Base-by-base conservation (phyloP, 2,329 filamentous ascomycete genomes). In the Raffaelea arxii region DNA sequence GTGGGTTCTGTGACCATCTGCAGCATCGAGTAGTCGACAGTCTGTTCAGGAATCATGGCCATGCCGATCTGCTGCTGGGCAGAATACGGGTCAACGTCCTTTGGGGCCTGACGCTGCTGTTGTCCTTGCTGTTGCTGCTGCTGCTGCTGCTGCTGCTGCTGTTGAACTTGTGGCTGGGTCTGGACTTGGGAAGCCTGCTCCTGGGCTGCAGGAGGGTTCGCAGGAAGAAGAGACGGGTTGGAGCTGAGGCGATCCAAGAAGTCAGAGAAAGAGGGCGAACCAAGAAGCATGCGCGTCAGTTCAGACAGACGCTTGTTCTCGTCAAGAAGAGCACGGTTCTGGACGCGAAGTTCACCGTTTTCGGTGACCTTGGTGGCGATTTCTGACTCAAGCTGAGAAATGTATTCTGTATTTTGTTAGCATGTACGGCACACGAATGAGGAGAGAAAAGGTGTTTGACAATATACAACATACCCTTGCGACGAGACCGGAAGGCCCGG, bases 401-500 rank as follows among this genome's bases (percentile, higher is more conserved):
- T 97, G 71, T 97, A 97, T 76, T 97, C 92, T 97, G 58, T 37
- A 23, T 6, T 9, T 47, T 37, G 65, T 86, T 74, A 86, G 78
- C 48, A 24, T 30, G 11, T 38, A 18, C 19, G 7, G 7, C 7
- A 12, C 36, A 38, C 12, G 16, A 24, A 49, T 46, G 40, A 18
- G 14, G 25, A 45, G 25, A 23, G 41, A 23, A 22, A 21, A 43
- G 19, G 41, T 3, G 23, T 39, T n/a, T n/a, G n/a, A n/a, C n/a
- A n/a, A n/a, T n/a, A n/a, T 32, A 21, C 2, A 53, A 60, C 76
- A 74, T 81, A 96, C 91, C 91, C 76, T 98, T 98, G 75, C 92
- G 84, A 58, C 92, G 77, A n/a, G 90, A 96, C 47, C 92, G 85
- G 80, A 98, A 98, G 44, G 91, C 91, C 56, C 92, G 87, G 52